Evolutionary conservation across 148 eudicot species (phyloP).

Genomic region (Amaranthus cruentus): DNA sequence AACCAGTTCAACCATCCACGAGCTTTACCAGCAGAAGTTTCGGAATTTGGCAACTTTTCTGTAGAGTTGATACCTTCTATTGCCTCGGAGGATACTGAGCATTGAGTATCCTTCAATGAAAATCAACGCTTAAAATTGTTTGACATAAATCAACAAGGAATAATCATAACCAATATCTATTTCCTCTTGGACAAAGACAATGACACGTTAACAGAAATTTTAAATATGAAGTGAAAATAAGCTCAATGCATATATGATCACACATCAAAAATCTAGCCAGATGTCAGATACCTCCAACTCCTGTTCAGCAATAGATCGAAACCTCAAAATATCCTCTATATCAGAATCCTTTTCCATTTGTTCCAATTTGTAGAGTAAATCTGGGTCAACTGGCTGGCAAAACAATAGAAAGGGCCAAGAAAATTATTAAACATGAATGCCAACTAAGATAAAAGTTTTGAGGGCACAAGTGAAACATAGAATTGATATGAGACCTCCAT

Average conservation of each 20-base stretch:
- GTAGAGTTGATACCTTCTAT: slow-evolving; percentile 23
- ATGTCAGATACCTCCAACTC: slow-evolving; percentile 61
- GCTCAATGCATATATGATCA: too few species aligned
- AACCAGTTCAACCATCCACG: slow-evolving; percentile 99
- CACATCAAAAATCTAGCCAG: not conserved
- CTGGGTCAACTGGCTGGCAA: slow-evolving; percentile 57
- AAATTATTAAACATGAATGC: not conserved
- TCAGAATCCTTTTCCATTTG: slow-evolving; percentile 81
- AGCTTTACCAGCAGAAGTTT: slow-evolving; percentile 48
- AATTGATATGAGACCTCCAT: not conserved
- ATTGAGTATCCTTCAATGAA: slow-evolving; percentile 50
- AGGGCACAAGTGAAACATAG: not conserved
- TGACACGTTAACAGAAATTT: too few species aligned
- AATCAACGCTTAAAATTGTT: not conserved
- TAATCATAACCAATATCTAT: not conserved
- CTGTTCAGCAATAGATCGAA: slow-evolving; percentile 73
- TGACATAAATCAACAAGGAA: not conserved
- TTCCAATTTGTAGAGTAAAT: slow-evolving; percentile 61
- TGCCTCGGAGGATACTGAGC: slow-evolving; percentile 35
- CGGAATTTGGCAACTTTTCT: slow-evolving; percentile 51
- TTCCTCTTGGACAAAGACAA: not conserved
- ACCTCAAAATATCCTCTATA: slow-evolving; percentile 75
- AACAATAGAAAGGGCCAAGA: slow-evolving; percentile 6
- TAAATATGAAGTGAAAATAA: too few species aligned
- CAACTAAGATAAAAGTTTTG: not conserved